These are phyloP conservation scores for Coemansia sp. DNA, from an alignment of 192 early-diverging fungal genomes.

Conservation along the genomic window DNA sequence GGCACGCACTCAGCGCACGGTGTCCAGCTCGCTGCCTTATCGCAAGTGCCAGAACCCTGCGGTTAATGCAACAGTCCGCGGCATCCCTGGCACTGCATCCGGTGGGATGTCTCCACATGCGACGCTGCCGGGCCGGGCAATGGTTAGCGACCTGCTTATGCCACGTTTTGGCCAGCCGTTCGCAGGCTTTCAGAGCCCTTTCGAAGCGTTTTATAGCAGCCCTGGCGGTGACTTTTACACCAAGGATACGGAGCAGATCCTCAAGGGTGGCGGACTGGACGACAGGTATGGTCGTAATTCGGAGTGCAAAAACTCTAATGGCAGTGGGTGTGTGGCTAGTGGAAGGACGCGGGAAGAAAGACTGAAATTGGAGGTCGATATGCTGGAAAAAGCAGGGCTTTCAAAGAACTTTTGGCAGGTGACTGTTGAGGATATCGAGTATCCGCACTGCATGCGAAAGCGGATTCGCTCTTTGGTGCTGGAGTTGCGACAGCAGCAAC, in stretches of 20 bases:
- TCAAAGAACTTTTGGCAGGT: constrained; percentile 53
- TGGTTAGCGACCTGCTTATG: constrained; percentile 49
- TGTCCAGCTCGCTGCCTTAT: background rate
- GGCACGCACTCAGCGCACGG: background rate
- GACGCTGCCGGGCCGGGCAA: constrained; percentile 25
- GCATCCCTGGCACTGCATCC: background rate
- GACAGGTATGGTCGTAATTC: background rate
- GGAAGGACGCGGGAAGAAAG: constrained; percentile 32
- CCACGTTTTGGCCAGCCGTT: constrained; percentile 34
- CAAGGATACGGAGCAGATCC: constrained; percentile 20
- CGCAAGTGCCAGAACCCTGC: background rate
- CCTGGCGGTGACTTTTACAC: constrained; percentile 5
- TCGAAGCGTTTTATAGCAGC: constrained; percentile 14
- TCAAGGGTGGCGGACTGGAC: constrained; percentile 29
- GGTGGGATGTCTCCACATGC: background rate
- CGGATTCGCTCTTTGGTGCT: constrained; percentile 42
- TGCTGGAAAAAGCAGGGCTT: constrained; percentile 49
- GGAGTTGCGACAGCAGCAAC: constrained; percentile 38
- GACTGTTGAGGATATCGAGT: constrained; percentile 55
- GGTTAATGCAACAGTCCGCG: constrained; percentile 20
- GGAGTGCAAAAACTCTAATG: background rate
- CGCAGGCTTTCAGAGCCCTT: constrained; percentile 33
- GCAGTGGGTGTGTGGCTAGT: background rate
- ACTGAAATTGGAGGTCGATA: constrained; percentile 27
- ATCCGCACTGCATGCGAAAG: constrained; percentile 49